Percentiles rank a stretch among this genome's conserved stretches.
phyloP scores from a whole-genome alignment of 2,329 filamentous ascomycete genomes.

The Knufia petricola region DNA sequence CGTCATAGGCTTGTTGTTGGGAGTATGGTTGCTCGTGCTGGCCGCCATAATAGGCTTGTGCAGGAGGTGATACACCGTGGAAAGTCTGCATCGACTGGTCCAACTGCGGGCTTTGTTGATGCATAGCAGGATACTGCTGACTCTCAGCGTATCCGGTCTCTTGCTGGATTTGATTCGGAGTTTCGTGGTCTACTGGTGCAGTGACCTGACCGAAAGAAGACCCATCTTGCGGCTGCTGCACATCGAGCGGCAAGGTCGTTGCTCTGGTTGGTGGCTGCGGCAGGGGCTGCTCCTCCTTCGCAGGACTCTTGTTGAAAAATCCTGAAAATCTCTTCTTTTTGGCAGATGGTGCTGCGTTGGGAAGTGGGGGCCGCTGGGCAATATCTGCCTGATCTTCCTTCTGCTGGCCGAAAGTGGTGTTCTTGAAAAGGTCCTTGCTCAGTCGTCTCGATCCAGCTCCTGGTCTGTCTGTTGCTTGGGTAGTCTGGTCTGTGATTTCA shows the following conservation, averaged over 20 bases:
- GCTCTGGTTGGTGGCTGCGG: conserved; percentile 1
- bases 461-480: not conserved
- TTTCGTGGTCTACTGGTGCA: not conserved
- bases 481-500: not conserved
- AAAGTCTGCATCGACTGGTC: not conserved
- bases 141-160: not conserved
- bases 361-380: not conserved
- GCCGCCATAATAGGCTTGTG: conserved; percentile 1
- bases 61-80: conserved; percentile 4
- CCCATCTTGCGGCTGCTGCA: not conserved
- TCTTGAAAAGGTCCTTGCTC: conserved; percentile 7
- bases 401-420: not conserved
- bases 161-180: not conserved
- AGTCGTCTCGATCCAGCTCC: not conserved
- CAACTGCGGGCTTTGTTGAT: not conserved
- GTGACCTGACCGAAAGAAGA: not conserved
- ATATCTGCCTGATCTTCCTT: not conserved
- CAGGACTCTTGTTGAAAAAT: conserved; percentile 1
- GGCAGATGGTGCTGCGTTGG: not conserved
- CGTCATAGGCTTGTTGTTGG: not conserved
- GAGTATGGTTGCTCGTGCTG: not conserved
- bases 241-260: conserved; percentile 4
- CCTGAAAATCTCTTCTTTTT: conserved; percentile 10
- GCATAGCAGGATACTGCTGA: not conserved
- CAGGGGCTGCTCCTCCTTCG: not conserved